Conservation (phyloP, 306 rosid species). For the Alnus glutinosa region DNA sequence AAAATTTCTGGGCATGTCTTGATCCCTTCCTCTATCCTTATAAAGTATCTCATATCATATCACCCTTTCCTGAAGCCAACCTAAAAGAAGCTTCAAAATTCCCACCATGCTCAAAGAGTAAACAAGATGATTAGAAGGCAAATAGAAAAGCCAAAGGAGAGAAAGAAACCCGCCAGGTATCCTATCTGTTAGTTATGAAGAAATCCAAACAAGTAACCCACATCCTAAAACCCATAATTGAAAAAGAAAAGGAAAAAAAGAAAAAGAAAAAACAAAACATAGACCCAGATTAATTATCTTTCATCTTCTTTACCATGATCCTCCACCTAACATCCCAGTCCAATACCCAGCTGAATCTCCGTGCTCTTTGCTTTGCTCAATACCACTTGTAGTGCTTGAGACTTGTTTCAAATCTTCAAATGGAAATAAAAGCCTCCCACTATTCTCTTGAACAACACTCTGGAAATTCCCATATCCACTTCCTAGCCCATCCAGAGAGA, state of each 20-base stretch:
- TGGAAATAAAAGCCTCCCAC: slow-evolving; percentile 60
- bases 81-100: slow-evolving; percentile 55
- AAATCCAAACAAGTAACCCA: slow-evolving; percentile 35
- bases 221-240: slow-evolving; percentile 22
- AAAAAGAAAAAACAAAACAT: neutral
- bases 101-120: slow-evolving; percentile 32
- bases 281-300: slow-evolving; percentile 15
- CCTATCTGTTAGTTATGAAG: slow-evolving; percentile 52
- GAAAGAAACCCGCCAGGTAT: slow-evolving; percentile 25
- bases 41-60: slow-evolving; percentile 24
- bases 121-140: slow-evolving; percentile 23
- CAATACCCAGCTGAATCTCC: slow-evolving; percentile 68
- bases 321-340: slow-evolving; percentile 86
- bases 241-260: neutral
- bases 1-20: slow-evolving; percentile 31
- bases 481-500: slow-evolving; percentile 63
- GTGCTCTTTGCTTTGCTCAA: slow-evolving; percentile 46
- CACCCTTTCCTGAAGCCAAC: slow-evolving; percentile 42
- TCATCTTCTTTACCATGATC: slow-evolving; percentile 59
- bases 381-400: slow-evolving; percentile 21
- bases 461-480: slow-evolving; percentile 37
- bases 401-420: slow-evolving; percentile 65
- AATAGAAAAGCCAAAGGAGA: slow-evolving; percentile 23
- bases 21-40: slow-evolving; percentile 28
- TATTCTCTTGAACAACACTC: slow-evolving; percentile 23